These are phyloP conservation scores for Fagopyrum homotropicum DNA, from an alignment of 148 eudicot genomes.

Conservation along the genomic window DNA sequence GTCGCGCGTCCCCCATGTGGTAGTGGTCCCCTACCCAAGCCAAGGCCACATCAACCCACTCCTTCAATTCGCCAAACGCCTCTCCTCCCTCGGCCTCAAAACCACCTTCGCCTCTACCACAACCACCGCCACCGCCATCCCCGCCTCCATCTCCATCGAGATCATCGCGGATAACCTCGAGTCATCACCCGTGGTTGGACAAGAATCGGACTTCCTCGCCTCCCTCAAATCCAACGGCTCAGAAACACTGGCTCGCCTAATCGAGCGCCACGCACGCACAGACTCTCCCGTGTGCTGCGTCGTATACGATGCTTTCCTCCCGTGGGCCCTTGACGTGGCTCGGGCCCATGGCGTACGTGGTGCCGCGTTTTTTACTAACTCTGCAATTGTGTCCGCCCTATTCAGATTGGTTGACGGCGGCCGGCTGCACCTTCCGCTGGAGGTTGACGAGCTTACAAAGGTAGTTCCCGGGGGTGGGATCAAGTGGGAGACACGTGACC, in stretches of 20 bases:
- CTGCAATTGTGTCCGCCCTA: constrained; percentile 44
- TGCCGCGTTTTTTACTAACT: constrained; percentile 59
- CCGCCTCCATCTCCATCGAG: constrained; percentile 32
- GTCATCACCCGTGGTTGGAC: constrained; percentile 20
- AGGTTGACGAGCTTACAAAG: constrained; percentile 20
- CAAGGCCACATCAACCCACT: not conserved
- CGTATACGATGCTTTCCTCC: constrained; percentile 52
- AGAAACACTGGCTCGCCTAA: constrained; percentile 21
- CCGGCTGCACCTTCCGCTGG: constrained; percentile 30
- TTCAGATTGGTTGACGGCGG: constrained; percentile 36
- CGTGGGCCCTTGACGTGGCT: constrained; percentile 78
- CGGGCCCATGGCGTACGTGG: constrained; percentile 35
- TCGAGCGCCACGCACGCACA: constrained; percentile 21
- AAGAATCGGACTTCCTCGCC: constrained; percentile 27
- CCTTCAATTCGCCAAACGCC: constrained; percentile 35
- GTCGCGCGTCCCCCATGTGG: not conserved
- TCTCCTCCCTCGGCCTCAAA: constrained; percentile 46
- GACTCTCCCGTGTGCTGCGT: constrained; percentile 39
- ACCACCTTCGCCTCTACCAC: constrained; percentile 49
- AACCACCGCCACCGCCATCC: constrained; percentile 19
- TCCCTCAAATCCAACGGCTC: constrained; percentile 43
- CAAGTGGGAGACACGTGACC: constrained; percentile 34
- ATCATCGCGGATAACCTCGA: constrained; percentile 48
- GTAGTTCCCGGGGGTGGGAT: constrained; percentile 22
- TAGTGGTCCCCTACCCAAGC: not conserved